phyloP scores from a whole-genome alignment of 495 filamentous ascomycete genomes.

The Achaetomiella virescens region DNA sequence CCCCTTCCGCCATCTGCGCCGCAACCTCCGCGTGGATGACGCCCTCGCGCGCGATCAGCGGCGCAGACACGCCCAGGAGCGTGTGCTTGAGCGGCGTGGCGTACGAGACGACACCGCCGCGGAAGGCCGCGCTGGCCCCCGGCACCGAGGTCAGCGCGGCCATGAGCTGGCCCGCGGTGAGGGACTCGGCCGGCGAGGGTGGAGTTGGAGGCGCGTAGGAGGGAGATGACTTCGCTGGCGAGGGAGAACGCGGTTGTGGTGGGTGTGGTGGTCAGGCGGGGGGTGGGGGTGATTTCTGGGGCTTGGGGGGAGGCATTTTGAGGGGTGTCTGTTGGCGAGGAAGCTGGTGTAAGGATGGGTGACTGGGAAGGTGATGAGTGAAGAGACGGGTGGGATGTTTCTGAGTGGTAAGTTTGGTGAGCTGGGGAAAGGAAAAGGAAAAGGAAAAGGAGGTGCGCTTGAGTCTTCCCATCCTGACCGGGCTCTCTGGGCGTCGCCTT shows the following conservation, averaged over 20 bases:
- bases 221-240: slow-evolving; percentile 18
- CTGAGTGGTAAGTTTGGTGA: too few species aligned
- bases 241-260: slow-evolving; percentile 19
- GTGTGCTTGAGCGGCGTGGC: slow-evolving; percentile 26
- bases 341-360: too few species aligned
- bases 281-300: background rate
- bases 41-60: slow-evolving; percentile 26
- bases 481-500: too few species aligned
- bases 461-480: too few species aligned
- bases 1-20: slow-evolving; percentile 29
- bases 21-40: slow-evolving; percentile 31
- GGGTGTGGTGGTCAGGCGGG: background rate
- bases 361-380: too few species aligned
- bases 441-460: too few species aligned
- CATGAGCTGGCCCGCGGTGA: slow-evolving; percentile 29
- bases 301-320: too few species aligned
- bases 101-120: slow-evolving; percentile 31
- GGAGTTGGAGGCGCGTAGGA: slow-evolving; percentile 16
- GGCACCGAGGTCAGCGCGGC: slow-evolving; percentile 23
- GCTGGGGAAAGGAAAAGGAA: too few species aligned
- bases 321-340: too few species aligned
- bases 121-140: slow-evolving; percentile 26
- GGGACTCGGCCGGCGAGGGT: slow-evolving; percentile 30
- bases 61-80: slow-evolving; percentile 23
- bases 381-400: too few species aligned